These are phyloP conservation scores for Teunomyces barrocoloradensis DNA, from an alignment of 805 yeast genomes.

Conservation along the genomic window DNA sequence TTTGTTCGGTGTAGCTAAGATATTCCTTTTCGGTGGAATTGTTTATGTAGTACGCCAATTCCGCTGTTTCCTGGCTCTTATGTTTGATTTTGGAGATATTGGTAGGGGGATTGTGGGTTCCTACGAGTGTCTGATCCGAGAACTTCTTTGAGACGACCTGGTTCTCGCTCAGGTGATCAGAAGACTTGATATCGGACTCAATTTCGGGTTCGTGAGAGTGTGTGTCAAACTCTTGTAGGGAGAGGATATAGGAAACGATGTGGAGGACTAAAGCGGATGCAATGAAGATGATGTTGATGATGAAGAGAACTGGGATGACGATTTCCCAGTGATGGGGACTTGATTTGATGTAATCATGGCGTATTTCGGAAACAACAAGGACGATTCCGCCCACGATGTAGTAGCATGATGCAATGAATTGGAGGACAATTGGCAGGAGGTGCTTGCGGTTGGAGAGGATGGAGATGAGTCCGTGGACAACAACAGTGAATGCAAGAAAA, in stretches of 20 bases:
- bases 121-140: constrained; percentile 11
- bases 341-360: not conserved
- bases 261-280: constrained; percentile 2
- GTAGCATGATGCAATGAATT: not conserved
- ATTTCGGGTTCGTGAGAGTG: not conserved
- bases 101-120: not conserved
- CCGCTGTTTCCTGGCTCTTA: constrained; percentile 6
- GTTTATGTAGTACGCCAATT: constrained; percentile 7
- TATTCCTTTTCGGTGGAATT: constrained; percentile 9
- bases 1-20: constrained; percentile 9
- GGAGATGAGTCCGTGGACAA: not conserved
- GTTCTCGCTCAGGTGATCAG: not conserved
- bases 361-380: constrained; percentile 2
- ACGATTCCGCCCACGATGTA: constrained; percentile 6
- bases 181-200: not conserved
- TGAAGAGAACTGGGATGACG: constrained; percentile 3
- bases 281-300: constrained; percentile 6
- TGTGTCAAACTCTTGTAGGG: not conserved
- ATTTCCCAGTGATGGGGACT: constrained; percentile 4
- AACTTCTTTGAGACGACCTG: constrained; percentile 7
- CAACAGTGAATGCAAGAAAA: not conserved
- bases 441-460: not conserved
- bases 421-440: not conserved
- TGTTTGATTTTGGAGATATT: not conserved
- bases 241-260: constrained; percentile 1